Conservation (phyloP, 106 monocot genomes). For the Ottelia alismoides region DNA sequence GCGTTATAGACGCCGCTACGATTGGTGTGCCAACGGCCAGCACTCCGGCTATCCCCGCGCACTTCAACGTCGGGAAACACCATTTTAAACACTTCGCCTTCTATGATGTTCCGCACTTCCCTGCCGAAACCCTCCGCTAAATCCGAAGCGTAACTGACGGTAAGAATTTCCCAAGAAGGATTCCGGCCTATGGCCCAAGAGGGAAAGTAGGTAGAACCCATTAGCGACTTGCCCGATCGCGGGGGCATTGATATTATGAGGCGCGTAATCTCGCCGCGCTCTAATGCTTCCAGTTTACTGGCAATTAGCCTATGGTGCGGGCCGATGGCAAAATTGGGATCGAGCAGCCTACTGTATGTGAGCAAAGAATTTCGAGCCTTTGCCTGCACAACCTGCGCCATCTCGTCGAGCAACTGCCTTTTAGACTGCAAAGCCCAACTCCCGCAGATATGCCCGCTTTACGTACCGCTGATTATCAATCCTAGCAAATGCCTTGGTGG, state of each 20-base stretch:
- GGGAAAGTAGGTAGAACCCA: not conserved
- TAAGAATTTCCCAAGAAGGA: not conserved
- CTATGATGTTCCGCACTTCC: not conserved
- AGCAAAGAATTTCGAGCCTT: not conserved
- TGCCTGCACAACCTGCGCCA: not conserved
- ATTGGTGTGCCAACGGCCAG: not conserved
- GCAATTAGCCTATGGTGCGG: not conserved
- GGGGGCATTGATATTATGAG: not conserved
- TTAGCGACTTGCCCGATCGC: not conserved
- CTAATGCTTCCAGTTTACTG: not conserved
- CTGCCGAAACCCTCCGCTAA: not conserved
- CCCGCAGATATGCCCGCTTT: too few relatives aligned
- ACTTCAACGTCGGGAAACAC: not conserved
- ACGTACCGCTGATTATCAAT: too few relatives aligned
- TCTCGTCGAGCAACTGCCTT: not conserved
- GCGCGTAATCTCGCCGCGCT: not conserved
- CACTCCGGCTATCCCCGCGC: not conserved
- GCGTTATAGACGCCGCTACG: not conserved
- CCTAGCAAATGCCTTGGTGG: too few relatives aligned
- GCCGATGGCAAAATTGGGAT: not conserved
- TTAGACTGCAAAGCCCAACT: not conserved
- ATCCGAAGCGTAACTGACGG: not conserved
- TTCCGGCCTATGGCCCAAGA: not conserved
- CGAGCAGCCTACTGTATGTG: not conserved
- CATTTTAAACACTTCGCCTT: not conserved